Conservation (phyloP, 1,139 yeast species). For the Nakaseomyces sp. region DNA sequence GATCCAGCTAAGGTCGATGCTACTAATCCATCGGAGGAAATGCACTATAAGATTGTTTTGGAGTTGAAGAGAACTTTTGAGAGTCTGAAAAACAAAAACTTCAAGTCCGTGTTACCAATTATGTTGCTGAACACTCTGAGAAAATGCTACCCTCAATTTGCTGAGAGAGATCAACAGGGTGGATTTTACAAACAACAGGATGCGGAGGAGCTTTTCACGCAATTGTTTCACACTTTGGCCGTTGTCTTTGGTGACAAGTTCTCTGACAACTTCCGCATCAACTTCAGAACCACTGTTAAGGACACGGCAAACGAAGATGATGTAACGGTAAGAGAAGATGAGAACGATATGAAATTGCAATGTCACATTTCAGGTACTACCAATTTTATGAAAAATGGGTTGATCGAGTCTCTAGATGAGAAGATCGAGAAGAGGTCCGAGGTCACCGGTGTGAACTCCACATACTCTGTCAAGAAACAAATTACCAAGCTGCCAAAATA, state of each 20-base stretch:
- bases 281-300: conserved; percentile 53
- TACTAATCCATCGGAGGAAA: conserved; percentile 22
- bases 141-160: conserved; percentile 75
- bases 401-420: conserved; percentile 66
- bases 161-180: conserved; percentile 52
- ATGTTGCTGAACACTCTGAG: conserved; percentile 57
- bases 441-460: conserved; percentile 59
- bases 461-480: conserved; percentile 57
- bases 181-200: conserved; percentile 91
- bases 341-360: conserved; percentile 60
- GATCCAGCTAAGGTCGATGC: conserved; percentile 11
- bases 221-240: conserved; percentile 51
- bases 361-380: conserved; percentile 85
- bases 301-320: conserved; percentile 46
- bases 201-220: conserved; percentile 93
- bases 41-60: conserved; percentile 32
- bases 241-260: conserved; percentile 39
- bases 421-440: conserved; percentile 69
- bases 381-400: conserved; percentile 82
- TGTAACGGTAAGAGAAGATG: conserved; percentile 48
- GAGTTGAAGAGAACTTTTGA: conserved; percentile 35
- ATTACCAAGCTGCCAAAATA: conserved; percentile 80
- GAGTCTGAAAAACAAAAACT: conserved; percentile 37
- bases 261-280: conserved; percentile 55
- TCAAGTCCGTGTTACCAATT: conserved; percentile 47